phyloP scores from a whole-genome alignment of 2,329 filamentous ascomycete species.

The Periconia macrospinosa region DNA sequence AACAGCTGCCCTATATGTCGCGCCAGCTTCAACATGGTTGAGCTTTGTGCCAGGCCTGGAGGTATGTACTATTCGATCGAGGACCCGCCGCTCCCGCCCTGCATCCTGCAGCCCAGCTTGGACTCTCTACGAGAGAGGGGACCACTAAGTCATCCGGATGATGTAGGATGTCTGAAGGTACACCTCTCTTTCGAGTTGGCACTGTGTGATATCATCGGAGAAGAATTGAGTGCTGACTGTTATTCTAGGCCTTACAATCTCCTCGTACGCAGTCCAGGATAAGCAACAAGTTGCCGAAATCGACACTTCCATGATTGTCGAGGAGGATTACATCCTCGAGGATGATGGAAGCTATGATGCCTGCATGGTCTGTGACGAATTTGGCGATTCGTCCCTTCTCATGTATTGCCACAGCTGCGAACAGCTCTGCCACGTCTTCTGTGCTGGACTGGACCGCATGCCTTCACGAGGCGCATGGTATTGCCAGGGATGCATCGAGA shows the following conservation, averaged over 20 bases:
- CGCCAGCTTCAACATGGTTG: conserved; percentile 84
- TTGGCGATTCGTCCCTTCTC: conserved; percentile 80
- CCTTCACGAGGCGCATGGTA: conserved; percentile 79
- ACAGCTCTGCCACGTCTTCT: conserved; percentile 87
- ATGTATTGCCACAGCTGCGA: conserved; percentile 92
- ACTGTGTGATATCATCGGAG: neutral
- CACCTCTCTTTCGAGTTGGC: conserved; percentile 8
- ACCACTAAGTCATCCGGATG: conserved; percentile 11
- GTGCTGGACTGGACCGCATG: conserved; percentile 77
- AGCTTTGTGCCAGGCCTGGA: conserved; percentile 77
- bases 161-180: conserved; percentile 11
- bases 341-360: conserved; percentile 57
- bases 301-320: conserved; percentile 76
- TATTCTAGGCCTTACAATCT: conserved; percentile 55
- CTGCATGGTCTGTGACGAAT: conserved; percentile 81
- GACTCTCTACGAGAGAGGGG: conserved; percentile 3
- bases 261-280: conserved; percentile 70
- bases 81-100: conserved; percentile 1
- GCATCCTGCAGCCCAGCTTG: conserved; percentile 11
- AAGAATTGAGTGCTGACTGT: conserved; percentile 13
- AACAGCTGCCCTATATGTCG: conserved; percentile 98
- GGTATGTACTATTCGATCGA: conserved; percentile 55
- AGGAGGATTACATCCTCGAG: conserved; percentile 63
- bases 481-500: conserved; percentile 74
- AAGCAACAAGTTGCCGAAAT: conserved; percentile 90